Percentiles rank a stretch among this genome's conserved stretches.
Conservation (phyloP, 78 protist species). For the Acrasis kona region DNA sequence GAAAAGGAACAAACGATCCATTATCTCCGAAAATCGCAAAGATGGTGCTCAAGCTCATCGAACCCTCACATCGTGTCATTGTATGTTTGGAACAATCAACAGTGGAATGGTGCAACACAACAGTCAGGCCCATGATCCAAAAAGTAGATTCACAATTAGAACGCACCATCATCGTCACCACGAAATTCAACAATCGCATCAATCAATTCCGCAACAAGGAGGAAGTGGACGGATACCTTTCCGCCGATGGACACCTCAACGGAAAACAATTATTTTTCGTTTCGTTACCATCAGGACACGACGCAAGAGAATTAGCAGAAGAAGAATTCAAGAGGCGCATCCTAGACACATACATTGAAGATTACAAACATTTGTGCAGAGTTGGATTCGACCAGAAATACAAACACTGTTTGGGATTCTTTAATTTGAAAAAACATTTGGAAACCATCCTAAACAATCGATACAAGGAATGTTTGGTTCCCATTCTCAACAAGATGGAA, state of each 20-base stretch:
- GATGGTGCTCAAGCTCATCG: conserved; percentile 48
- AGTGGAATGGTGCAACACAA: conserved; percentile 51
- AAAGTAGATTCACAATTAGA: conserved; percentile 48
- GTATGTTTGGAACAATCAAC: conserved; percentile 63
- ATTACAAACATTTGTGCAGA: conserved; percentile 25
- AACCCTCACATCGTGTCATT: conserved; percentile 51
- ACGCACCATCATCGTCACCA: conserved; percentile 49
- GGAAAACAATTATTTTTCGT: conserved; percentile 44
- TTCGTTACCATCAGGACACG: conserved; percentile 19
- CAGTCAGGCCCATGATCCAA: conserved; percentile 39
- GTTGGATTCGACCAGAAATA: background rate
- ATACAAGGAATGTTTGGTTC: background rate
- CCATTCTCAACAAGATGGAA: conserved; percentile 7
- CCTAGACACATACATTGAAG: conserved; percentile 41
- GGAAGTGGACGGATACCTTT: conserved; percentile 51
- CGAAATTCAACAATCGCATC: conserved; percentile 67
- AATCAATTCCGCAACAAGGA: conserved; percentile 41
- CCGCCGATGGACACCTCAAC: too few species aligned
- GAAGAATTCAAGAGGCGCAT: conserved; percentile 29
- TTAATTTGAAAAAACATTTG: background rate
- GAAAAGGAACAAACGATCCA: background rate
- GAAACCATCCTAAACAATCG: background rate
- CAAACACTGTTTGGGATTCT: background rate
- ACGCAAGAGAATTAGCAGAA: conserved; percentile 31
- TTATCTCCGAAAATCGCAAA: conserved; percentile 27